Conservation (phyloP, 495 filamentous ascomycete species). For the Xylona heveae region DNA sequence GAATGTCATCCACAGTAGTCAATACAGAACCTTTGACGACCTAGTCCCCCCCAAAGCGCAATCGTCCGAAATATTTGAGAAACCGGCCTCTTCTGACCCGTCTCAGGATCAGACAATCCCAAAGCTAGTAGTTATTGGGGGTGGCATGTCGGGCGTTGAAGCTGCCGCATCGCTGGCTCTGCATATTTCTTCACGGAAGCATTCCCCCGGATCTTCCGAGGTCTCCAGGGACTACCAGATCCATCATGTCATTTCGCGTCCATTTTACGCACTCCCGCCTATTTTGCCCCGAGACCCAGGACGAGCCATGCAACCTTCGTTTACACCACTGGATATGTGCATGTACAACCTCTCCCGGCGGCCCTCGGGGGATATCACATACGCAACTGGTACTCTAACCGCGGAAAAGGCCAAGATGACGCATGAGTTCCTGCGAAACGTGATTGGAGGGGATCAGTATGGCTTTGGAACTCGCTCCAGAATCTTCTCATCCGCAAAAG, state of each 20-base stretch:
- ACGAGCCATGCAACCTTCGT: constrained; percentile 24
- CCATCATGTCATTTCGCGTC: constrained; percentile 44
- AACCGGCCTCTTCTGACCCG: no score
- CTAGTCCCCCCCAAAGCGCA: constrained; percentile 8
- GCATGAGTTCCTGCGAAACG: constrained; percentile 29
- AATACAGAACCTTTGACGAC: constrained; percentile 13
- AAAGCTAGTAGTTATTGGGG: constrained; percentile 63
- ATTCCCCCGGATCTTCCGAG: constrained; percentile 20
- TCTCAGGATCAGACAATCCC: no score
- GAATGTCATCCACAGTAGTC: constrained; percentile 39
- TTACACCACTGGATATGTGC: constrained; percentile 55
- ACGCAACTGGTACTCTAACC: constrained; percentile 34
- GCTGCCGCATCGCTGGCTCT: constrained; percentile 49
- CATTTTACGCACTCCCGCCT: constrained; percentile 53
- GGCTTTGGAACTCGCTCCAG: constrained; percentile 23
- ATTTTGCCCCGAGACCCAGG: constrained; percentile 25
- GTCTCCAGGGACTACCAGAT: constrained; percentile 23
- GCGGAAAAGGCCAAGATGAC: constrained; percentile 25
- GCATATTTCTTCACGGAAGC: constrained; percentile 35
- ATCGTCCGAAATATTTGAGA: constrained; percentile 9
- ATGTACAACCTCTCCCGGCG: constrained; percentile 49
- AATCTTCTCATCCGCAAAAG: constrained; percentile 13
- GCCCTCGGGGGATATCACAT: constrained; percentile 29
- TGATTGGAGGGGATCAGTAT: constrained; percentile 42
- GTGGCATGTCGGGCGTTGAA: constrained; percentile 68